Conservation (phyloP, 2,329 filamentous ascomycete genomes). For the Purpureocillium lavendulum region DNA sequence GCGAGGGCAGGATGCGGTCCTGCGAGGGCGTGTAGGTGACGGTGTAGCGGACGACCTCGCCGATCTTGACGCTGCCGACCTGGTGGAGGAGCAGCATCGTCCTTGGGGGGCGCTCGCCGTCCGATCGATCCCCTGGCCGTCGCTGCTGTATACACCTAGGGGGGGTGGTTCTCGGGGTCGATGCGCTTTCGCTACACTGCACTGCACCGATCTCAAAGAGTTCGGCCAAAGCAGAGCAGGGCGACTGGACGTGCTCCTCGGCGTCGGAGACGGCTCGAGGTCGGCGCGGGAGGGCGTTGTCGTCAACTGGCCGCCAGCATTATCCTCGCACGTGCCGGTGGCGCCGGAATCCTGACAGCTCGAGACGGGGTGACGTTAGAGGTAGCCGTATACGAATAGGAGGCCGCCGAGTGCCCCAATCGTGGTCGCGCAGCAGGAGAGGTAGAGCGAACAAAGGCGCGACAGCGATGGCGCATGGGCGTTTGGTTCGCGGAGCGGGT, state of each 20-base stretch:
- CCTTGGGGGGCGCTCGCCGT: neutral
- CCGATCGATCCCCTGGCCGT: neutral
- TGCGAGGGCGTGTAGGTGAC: constrained; percentile 84
- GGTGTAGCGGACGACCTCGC: constrained; percentile 86
- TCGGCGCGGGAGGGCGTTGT: neutral
- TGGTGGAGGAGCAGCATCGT: constrained; percentile 87
- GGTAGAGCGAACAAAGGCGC: no score
- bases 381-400: no score
- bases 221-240: no score
- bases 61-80: constrained; percentile 83
- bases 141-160: no score
- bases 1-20: constrained; percentile 85
- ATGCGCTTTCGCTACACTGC: no score
- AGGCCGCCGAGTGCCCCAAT: no score
- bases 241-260: neutral
- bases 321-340: neutral
- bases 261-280: neutral
- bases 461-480: no score
- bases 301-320: neutral
- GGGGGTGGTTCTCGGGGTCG: no score
- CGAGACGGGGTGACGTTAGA: no score
- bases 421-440: no score
- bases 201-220: no score
- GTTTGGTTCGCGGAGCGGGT: no score
- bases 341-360: neutral